Evolutionary conservation across 2,329 filamentous ascomycete genomes (phyloP).

Genomic region (Biscogniauxia mediterranea): DNA sequence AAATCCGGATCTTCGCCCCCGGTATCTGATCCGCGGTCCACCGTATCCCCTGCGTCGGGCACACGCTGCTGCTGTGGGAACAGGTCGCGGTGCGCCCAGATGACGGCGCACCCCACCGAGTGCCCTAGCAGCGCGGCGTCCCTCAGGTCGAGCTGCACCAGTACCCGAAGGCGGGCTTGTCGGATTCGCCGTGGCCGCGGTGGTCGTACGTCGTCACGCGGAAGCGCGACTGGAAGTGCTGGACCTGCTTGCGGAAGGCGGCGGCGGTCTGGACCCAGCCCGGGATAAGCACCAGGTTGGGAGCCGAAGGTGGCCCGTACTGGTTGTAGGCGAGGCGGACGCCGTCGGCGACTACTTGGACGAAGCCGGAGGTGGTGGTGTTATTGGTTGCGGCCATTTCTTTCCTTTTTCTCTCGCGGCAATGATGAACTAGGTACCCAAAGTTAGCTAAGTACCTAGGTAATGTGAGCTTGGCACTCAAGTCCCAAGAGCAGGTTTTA

Average conservation of each 20-base stretch:
- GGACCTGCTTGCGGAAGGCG: slow-evolving; percentile 32
- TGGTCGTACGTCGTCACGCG: slow-evolving; percentile 33
- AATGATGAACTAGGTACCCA: not conserved
- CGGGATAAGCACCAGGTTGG: slow-evolving; percentile 31
- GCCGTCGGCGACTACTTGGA: slow-evolving; percentile 27
- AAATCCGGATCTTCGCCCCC: slow-evolving; percentile 23
- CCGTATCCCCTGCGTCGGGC: slow-evolving; percentile 15
- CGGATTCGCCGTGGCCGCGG: slow-evolving; percentile 36
- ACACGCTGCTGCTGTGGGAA: slow-evolving; percentile 18
- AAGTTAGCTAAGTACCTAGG: no score
- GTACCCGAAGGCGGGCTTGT: slow-evolving; percentile 32
- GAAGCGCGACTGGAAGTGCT: slow-evolving; percentile 28
- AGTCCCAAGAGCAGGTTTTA: no score
- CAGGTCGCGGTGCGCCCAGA: slow-evolving; percentile 34
- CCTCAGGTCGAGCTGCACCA: no score
- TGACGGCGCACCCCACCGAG: slow-evolving; percentile 35
- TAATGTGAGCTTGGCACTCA: no score
- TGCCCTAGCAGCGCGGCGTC: slow-evolving; percentile 36
- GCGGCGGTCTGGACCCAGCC: slow-evolving; percentile 34
- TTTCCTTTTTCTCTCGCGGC: not conserved
- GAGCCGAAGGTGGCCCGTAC: slow-evolving; percentile 21
- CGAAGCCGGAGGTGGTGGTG: not conserved
- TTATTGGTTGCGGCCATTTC: not conserved
- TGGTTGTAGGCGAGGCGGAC: slow-evolving; percentile 30
- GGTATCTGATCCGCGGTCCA: slow-evolving; percentile 32